Base-by-base conservation (phyloP, 1,284 basidiomycete genomes). In the Pyrrhoderma lamaoense region DNA sequence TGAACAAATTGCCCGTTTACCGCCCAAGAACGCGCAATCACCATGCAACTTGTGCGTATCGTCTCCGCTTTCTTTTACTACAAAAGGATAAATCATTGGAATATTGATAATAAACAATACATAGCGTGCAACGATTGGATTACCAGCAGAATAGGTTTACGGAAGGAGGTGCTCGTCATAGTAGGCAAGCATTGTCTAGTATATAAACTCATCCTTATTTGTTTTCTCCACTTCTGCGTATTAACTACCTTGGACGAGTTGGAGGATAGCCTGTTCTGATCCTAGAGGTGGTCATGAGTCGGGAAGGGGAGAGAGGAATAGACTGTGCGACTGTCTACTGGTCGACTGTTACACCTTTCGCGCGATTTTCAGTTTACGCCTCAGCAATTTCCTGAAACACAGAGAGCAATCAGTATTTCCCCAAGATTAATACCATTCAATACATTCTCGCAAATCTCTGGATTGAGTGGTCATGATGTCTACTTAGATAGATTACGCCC, bases 331-430 rank as follows among this genome's bases (percentile, higher is more conserved):
- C 16, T 16, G 31, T n/a, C 3, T 13, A 14, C 47, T 51, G 76
- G 58, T 78, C 75, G 47, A 78, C 75, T 7, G 67, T 62, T 13
- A 78, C 74, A 9, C 75, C 75, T 57, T 70, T 70, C 59, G 67
- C 62, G 37, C 73, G 67, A 45, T 77, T 62, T 51, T 77, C 75
- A 56, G 72, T 67, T 63, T 75, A 76, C 9, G 76, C 76, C 59
- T 70, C 66, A 21, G 65, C 65, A 42, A 78, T 74, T 57, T 73
- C 69, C 71, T 72, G 36, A 13, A 43, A 8, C 49, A 35, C 23
- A 31, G 35, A 23, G 27, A 5, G 27, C 27, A 31, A 11, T 31
- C 27, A 31, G 27, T 31, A 31, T 31, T 31, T 5, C 11, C 11
- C 5, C 27, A 31, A 11, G 5, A n/a, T n/a, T n/a, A n/a, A n/a